Percentiles rank a stretch among this genome's conserved stretches.
Evolutionary conservation across 345 rosid genomes (phyloP).

Genomic region (Mangifera indica): DNA sequence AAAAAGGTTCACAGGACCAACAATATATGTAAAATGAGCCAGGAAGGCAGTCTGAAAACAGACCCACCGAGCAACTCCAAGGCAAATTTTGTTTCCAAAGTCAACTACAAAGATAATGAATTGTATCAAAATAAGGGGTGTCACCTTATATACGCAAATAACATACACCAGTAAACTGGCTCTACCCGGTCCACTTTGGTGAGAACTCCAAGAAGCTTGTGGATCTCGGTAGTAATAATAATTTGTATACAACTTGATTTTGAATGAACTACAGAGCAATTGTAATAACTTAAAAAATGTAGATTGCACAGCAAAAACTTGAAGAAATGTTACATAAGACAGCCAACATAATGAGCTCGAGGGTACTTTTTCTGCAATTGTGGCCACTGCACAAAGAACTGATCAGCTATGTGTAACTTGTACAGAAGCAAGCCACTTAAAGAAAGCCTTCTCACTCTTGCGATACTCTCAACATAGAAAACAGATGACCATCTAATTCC

Average conservation of each 20-base stretch:
- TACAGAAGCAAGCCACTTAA: conserved; percentile 83
- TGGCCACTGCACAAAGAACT: conserved; percentile 91
- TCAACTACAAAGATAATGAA: too few relatives aligned
- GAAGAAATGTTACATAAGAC: conserved; percentile 62
- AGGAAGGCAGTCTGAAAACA: too few relatives aligned
- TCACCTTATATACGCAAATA: too few relatives aligned
- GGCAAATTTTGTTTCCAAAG: too few relatives aligned
- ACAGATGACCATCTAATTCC: conserved; percentile 83
- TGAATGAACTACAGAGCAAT: neutral
- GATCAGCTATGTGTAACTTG: conserved; percentile 73
- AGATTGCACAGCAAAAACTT: conserved; percentile 7
- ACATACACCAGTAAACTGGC: too few relatives aligned
- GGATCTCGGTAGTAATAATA: neutral
- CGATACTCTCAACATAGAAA: conserved; percentile 89
- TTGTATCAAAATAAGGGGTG: too few relatives aligned
- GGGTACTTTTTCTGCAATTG: conserved; percentile 63
- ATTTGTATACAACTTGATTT: neutral
- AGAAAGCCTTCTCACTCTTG: conserved; percentile 84
- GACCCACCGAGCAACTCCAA: too few relatives aligned
- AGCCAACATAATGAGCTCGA: conserved; percentile 71
- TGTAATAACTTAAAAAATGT: conserved; percentile 3
- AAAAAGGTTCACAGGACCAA: neutral
- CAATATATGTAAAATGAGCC: too few relatives aligned
- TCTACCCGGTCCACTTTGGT: neutral
- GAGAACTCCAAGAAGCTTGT: neutral